Conservation (phyloP, 1,284 basidiomycete genomes). For the Naganishia albida region DNA sequence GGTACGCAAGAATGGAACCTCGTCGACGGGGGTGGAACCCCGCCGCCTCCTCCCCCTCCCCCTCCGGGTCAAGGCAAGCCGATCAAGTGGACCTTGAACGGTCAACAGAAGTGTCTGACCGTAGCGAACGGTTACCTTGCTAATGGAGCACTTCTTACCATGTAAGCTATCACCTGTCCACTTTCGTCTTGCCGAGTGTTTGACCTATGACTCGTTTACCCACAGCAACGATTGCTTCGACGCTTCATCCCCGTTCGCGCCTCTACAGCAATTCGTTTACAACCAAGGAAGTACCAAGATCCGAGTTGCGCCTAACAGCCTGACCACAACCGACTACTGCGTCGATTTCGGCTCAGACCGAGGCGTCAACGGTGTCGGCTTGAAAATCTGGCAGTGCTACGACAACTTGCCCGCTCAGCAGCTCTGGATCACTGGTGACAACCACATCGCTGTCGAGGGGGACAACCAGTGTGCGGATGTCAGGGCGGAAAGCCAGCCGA, state of each 20-base stretch:
- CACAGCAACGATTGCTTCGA: slow-evolving; percentile 12
- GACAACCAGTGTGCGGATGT: slow-evolving; percentile 25
- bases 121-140: slow-evolving; percentile 7
- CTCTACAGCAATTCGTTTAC: slow-evolving; percentile 28
- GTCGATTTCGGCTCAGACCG: slow-evolving; percentile 22
- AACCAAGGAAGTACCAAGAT: slow-evolving; percentile 26
- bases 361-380: slow-evolving; percentile 24
- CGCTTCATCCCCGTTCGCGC: neutral
- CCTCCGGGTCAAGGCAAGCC: slow-evolving; percentile 4
- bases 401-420: slow-evolving; percentile 32
- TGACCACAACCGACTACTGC: slow-evolving; percentile 29
- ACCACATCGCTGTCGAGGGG: slow-evolving; percentile 21
- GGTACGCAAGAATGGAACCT: slow-evolving; percentile 19
- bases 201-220: too few relatives aligned
- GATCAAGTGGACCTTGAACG: slow-evolving; percentile 23
- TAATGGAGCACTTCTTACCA: slow-evolving; percentile 1
- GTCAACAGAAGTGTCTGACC: slow-evolving; percentile 23
- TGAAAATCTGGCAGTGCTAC: slow-evolving; percentile 36
- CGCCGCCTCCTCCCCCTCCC: slow-evolving; percentile 3
- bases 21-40: neutral
- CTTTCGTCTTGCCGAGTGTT: neutral
- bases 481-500: slow-evolving; percentile 10
- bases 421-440: slow-evolving; percentile 29
- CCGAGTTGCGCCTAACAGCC: slow-evolving; percentile 19
- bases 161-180: slow-evolving; percentile 1